Conservation (phyloP, 2,329 filamentous ascomycete species). For the Fusarium ambrosium region DNA sequence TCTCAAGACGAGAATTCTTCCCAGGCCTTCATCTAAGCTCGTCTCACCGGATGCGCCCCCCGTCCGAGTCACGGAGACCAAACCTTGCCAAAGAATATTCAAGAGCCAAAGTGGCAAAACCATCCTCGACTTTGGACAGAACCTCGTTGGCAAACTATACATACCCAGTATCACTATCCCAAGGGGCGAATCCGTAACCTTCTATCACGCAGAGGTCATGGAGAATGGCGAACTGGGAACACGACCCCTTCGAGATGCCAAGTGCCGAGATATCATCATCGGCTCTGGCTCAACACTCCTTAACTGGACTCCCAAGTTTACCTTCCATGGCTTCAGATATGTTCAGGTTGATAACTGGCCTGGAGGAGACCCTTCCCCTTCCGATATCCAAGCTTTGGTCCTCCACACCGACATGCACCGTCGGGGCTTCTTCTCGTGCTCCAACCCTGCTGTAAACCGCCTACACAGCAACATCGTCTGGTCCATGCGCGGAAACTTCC, state of each 20-base stretch:
- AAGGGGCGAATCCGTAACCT: not conserved
- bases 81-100: constrained; percentile 52
- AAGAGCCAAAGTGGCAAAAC: constrained; percentile 40
- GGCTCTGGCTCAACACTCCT: not conserved
- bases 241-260: constrained; percentile 2
- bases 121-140: constrained; percentile 22
- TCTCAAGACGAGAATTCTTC: not conserved
- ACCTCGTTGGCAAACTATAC: constrained; percentile 7
- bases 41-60: constrained; percentile 58
- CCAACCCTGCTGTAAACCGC: not conserved
- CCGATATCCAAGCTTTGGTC: not conserved
- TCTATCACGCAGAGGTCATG: not conserved
- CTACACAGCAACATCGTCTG: not conserved
- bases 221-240: constrained; percentile 1
- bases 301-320: constrained; percentile 60
- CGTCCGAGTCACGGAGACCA: constrained; percentile 53
- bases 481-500: not conserved
- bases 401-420: not conserved
- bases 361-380: not conserved
- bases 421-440: not conserved
- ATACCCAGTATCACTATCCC: not conserved
- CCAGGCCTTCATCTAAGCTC: not conserved
- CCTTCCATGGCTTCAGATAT: constrained; percentile 67
- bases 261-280: not conserved
- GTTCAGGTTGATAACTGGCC: constrained; percentile 60